These are phyloP conservation scores for Piromyces finnis DNA, from an alignment of 192 early-diverging fungal genomes.

Conservation along the genomic window DNA sequence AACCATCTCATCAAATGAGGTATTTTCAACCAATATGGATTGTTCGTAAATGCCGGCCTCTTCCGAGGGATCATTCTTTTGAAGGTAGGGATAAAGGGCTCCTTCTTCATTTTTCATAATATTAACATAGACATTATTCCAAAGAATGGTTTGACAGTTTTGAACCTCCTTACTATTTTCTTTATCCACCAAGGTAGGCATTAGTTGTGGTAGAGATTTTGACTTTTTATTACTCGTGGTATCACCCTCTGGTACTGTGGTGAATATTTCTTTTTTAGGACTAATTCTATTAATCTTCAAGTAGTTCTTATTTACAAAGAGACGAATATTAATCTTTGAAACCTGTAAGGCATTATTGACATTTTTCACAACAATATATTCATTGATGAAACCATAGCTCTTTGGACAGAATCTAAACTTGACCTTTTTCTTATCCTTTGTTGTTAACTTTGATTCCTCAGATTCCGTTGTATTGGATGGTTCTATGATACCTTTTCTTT, in stretches of 20 bases:
- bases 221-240: background rate
- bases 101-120: background rate
- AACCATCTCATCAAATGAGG: background rate
- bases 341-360: slow-evolving; percentile 45
- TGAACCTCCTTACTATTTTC: background rate
- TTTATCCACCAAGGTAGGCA: too few relatives aligned
- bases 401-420: slow-evolving; percentile 32
- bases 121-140: background rate
- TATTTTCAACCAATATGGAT: background rate
- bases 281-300: background rate
- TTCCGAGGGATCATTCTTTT: background rate
- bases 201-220: background rate
- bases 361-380: slow-evolving; percentile 47
- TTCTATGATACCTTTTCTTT: background rate
- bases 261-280: background rate
- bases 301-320: slow-evolving; percentile 45
- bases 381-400: slow-evolving; percentile 36
- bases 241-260: background rate
- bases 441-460: background rate
- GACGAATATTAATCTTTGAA: slow-evolving; percentile 37
- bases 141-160: background rate
- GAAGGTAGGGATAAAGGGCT: background rate
- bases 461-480: background rate
- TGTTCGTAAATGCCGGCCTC: background rate
- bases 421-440: slow-evolving; percentile 10